Evolutionary conservation across 306 rosid species (phyloP).

Genomic region (Pachyrhizus erosus): DNA sequence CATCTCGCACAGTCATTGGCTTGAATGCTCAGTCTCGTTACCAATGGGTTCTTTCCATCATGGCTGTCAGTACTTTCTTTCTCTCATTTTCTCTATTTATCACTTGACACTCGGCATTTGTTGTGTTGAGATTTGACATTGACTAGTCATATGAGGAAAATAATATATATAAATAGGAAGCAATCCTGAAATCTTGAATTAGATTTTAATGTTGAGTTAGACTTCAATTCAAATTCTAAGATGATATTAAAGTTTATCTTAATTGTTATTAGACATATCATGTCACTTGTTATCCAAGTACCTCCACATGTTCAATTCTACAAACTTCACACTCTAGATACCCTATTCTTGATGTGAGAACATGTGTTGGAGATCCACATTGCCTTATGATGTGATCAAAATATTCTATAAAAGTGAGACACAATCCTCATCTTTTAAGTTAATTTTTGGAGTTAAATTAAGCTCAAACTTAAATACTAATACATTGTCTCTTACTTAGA

Average conservation of each 20-base stretch:
- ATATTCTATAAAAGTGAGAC: too few species aligned
- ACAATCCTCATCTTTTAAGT: too few species aligned
- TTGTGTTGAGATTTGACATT: background rate
- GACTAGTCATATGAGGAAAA: too few species aligned
- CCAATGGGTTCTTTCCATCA: constrained; percentile 81
- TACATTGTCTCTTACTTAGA: background rate
- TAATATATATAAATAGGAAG: too few species aligned
- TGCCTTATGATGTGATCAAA: background rate
- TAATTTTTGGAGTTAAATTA: too few species aligned
- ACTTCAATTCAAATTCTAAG: background rate
- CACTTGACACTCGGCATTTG: background rate
- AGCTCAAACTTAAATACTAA: background rate
- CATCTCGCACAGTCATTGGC: constrained; percentile 80
- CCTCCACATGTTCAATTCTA: too few species aligned
- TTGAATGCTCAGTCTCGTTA: constrained; percentile 78
- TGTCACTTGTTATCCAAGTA: too few species aligned
- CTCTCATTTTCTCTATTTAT: background rate
- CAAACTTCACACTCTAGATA: too few species aligned
- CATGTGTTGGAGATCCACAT: background rate
- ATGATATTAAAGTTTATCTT: background rate
- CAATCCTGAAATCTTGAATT: background rate
- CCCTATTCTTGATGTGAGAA: too few species aligned
- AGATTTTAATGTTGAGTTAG: background rate
- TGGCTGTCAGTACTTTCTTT: constrained; percentile 67
- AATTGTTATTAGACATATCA: background rate